Evolutionary conservation across 352 stramenopile genomes (phyloP).

Genomic region (Phytophthora europaea): DNA sequence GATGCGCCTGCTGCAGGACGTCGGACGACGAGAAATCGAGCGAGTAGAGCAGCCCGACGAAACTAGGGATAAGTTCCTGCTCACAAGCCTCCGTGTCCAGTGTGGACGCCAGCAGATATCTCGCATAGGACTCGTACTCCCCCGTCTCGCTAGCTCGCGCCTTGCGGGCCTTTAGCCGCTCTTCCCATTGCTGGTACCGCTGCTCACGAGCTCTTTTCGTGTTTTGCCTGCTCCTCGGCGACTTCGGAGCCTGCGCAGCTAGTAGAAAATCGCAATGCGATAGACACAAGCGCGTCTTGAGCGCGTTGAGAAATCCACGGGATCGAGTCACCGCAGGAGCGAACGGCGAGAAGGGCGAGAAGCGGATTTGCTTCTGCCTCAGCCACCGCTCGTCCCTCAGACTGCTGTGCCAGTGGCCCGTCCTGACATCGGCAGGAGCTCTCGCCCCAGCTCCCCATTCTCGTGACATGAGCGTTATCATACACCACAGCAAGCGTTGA

Average conservation of each 20-base stretch:
- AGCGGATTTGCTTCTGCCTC: constrained; percentile 61
- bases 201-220: constrained; percentile 3
- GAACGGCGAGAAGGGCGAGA: constrained; percentile 56
- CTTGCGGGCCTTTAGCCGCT: not conserved
- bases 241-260: not conserved
- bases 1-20: constrained; percentile 44
- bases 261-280: constrained; percentile 21
- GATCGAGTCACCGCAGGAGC: constrained; percentile 52
- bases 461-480: constrained; percentile 61
- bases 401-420: constrained; percentile 64
- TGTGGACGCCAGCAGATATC: constrained; percentile 56
- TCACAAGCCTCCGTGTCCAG: constrained; percentile 62
- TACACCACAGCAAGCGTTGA: constrained; percentile 62
- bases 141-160: constrained; percentile 26
- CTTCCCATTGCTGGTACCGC: constrained; percentile 23
- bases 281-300: constrained; percentile 49
- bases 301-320: constrained; percentile 68
- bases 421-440: constrained; percentile 45
- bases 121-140: constrained; percentile 60
- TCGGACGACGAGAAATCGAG: constrained; percentile 50
- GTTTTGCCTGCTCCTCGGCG: not conserved
- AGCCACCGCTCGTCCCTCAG: constrained; percentile 72
- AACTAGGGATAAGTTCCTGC: constrained; percentile 56
- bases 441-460: constrained; percentile 53
- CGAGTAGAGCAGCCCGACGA: constrained; percentile 69